phyloP scores from a whole-genome alignment of 2,329 filamentous ascomycete genomes.

The Verticillium isaacii region DNA sequence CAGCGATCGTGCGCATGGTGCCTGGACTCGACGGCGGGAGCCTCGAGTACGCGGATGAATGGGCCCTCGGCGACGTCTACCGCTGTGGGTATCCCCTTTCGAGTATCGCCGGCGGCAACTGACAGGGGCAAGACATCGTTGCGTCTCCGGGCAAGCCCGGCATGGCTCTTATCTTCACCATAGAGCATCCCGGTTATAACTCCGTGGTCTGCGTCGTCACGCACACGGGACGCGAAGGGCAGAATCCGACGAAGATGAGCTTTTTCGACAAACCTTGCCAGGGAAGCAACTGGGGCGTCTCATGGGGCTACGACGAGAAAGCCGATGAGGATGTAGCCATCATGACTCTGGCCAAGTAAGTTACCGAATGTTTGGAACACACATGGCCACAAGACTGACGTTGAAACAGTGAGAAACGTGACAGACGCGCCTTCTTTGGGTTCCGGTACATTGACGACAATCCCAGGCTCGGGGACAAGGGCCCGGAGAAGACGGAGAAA shows the following conservation, averaged over 20 bases:
- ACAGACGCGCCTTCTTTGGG: conserved; percentile 6
- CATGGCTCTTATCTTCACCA: background rate
- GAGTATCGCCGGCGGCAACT: too few relatives aligned
- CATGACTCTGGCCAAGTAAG: conserved; percentile 25
- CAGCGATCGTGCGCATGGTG: too few relatives aligned
- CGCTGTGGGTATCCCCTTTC: too few relatives aligned
- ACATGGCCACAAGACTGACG: background rate
- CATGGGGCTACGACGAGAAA: conserved; percentile 24
- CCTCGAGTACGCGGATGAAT: too few relatives aligned
- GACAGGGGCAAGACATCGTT: too few relatives aligned
- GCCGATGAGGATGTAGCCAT: conserved; percentile 19
- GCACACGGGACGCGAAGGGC: conserved; percentile 1
- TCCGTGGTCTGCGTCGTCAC: conserved; percentile 12
- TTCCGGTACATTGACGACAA: conserved; percentile 8
- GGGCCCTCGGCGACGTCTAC: too few relatives aligned
- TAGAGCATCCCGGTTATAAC: conserved; percentile 1
- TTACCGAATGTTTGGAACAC: background rate
- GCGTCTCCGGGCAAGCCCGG: too few relatives aligned
- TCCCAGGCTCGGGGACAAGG: conserved; percentile 1
- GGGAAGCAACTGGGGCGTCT: conserved; percentile 20
- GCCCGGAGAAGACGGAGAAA: background rate
- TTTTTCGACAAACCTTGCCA: conserved; percentile 19
- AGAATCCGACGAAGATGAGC: conserved; percentile 15
- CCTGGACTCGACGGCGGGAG: too few relatives aligned
- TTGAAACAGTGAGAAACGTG: background rate